Evolutionary conservation across 2,329 filamentous ascomycete species (phyloP), one percentile per base, ranked within the genome.

Genomic region (Claviceps sp.): DNA sequence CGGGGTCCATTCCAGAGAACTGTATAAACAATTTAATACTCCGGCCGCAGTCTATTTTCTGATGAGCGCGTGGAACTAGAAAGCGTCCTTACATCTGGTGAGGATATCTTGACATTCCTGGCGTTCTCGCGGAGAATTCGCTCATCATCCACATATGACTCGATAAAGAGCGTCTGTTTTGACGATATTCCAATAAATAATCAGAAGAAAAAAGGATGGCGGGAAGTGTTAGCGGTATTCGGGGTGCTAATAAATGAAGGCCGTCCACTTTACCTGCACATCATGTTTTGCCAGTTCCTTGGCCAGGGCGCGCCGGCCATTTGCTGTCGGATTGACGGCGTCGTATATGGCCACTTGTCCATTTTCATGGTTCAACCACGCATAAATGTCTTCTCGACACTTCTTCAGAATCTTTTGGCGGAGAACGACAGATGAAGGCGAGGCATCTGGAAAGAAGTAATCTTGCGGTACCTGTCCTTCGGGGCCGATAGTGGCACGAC

Each of bases 261-360:
- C 7, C 43, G 16, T 45, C 43, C 11, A 14, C 23, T 29, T 13
- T 13, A 87, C 85, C 75, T 91, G 86, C 53, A 98, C 90, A 62
- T 95, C 88, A 64, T 96, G 88, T 70, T 96, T 97, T n/a, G 87
- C 85, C 65, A 98, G 95, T 63, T 98, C 93, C 68, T 95, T 95
- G 5, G 89, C 90, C 17, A 98, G 73, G 11, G 88, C 86, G 52
- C 85, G 80, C 46, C 93, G 82, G 16, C 89, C 90, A 53, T 79
- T 82, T 20, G 88, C 83, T 20, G 93, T 83, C 4, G 91, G 90
- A 61, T 98, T 98, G 17, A 98, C 94, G 29, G 94, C 93, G 68
- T 98, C 93, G 65, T 97, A 98, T 54, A 98, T 97, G 52, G 93
- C 93, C 51, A 98, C 91, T 64, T 98, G 93, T 13, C 93, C 93